Conservation (phyloP, 139 green algal genomes). For the Picochlorum sp. region DNA sequence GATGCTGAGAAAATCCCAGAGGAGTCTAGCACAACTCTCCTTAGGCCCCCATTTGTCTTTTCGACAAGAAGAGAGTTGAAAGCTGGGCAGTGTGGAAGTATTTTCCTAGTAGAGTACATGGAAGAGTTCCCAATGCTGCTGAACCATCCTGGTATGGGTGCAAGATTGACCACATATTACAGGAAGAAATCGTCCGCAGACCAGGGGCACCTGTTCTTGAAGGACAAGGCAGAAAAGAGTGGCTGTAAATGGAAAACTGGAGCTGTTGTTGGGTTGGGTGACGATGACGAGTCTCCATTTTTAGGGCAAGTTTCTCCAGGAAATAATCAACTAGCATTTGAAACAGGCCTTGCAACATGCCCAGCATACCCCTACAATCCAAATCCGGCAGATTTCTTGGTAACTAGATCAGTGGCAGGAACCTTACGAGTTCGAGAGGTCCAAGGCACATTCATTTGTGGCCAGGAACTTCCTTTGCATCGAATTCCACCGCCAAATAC, state of each 20-base stretch:
- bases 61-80: slow-evolving; percentile 38
- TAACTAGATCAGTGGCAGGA: slow-evolving; percentile 33
- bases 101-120: slow-evolving; percentile 72
- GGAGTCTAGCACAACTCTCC: slow-evolving; percentile 3
- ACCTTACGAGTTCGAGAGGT: slow-evolving; percentile 55
- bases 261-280: slow-evolving; percentile 38
- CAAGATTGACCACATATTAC: slow-evolving; percentile 64
- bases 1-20: not conserved
- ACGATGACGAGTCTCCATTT: slow-evolving; percentile 54
- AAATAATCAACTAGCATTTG: slow-evolving; percentile 31
- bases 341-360: slow-evolving; percentile 48
- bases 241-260: slow-evolving; percentile 39
- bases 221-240: not conserved
- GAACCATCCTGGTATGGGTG: slow-evolving; percentile 67
- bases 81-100: slow-evolving; percentile 39
- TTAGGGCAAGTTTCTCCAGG: slow-evolving; percentile 39
- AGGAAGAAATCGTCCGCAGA: slow-evolving; percentile 42
- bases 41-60: slow-evolving; percentile 34
- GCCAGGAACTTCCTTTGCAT: slow-evolving; percentile 61
- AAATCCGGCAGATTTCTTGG: slow-evolving; percentile 63
- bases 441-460: slow-evolving; percentile 43
- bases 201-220: slow-evolving; percentile 18
- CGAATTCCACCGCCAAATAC: slow-evolving; percentile 22
- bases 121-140: slow-evolving; percentile 69
- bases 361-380: slow-evolving; percentile 43